Evolutionary conservation across 163 green algal species (phyloP).

Genomic region (Prototheca wickerhamii): DNA sequence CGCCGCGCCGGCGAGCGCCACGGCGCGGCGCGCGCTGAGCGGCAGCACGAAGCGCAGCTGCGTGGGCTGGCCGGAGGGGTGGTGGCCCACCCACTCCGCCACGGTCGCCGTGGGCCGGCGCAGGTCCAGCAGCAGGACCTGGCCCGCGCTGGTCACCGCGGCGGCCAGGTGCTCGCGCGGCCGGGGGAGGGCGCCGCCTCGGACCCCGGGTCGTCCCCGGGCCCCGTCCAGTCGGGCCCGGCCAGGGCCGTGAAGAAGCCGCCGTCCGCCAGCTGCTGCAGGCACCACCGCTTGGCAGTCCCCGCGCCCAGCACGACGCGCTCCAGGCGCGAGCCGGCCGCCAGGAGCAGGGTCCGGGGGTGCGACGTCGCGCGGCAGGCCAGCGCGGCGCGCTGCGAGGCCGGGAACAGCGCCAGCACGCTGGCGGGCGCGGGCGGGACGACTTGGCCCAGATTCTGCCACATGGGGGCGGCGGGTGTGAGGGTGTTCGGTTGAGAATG

Average conservation of each 20-base stretch:
- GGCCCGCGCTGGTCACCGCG: background rate
- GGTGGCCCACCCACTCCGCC: background rate
- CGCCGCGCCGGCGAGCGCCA: no score
- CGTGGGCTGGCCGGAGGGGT: background rate
- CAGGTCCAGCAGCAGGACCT: conserved; percentile 1
- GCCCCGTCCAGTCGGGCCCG: background rate
- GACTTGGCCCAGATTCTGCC: background rate
- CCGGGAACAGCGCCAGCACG: no score
- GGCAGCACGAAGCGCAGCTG: background rate
- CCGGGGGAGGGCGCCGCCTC: background rate
- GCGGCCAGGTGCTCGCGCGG: background rate
- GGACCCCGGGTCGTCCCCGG: background rate
- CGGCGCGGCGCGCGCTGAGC: no score
- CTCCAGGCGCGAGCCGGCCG: background rate
- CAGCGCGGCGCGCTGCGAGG: background rate
- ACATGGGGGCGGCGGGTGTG: no score
- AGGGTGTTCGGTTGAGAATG: no score
- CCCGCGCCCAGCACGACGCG: background rate
- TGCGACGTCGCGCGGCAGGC: background rate
- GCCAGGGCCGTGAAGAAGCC: background rate
- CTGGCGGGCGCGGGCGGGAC: no score
- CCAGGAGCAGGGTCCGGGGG: background rate
- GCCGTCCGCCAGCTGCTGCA: background rate
- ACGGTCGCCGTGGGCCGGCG: background rate
- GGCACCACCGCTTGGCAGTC: background rate